These are phyloP conservation scores for Oryza nivara DNA, from an alignment of 176 grass and related monocot genomes.

Conservation along the genomic window DNA sequence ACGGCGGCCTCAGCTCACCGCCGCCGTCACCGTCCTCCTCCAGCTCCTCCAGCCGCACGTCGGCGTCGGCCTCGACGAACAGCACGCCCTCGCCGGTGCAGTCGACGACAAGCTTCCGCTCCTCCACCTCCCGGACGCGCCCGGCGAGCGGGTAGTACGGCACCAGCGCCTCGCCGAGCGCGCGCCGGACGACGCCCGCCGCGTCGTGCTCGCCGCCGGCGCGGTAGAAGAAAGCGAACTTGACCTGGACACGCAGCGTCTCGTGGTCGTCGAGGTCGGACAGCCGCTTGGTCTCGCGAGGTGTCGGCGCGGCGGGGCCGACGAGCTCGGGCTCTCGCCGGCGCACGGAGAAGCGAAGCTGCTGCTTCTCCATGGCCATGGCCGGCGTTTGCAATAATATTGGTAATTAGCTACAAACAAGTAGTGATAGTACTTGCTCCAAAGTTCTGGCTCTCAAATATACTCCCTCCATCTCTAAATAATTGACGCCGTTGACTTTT, in stretches of 20 bases:
- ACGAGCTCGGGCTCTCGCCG: conserved; percentile 36
- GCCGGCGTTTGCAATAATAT: background rate
- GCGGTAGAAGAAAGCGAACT: conserved; percentile 40
- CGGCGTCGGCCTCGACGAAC: conserved; percentile 68
- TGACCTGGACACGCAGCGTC: background rate
- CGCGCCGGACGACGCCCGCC: conserved; percentile 1
- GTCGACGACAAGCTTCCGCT: conserved; percentile 51
- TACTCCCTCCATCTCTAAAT: no score
- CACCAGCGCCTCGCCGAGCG: conserved; percentile 47
- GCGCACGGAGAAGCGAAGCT: conserved; percentile 40
- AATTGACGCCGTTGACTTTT: no score
- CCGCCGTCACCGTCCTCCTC: background rate
- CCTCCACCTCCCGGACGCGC: conserved; percentile 41
- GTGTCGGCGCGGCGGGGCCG: conserved; percentile 31
- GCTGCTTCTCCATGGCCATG: background rate
- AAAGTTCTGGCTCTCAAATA: no score
- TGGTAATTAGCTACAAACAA: no score
- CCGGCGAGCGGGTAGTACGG: conserved; percentile 62
- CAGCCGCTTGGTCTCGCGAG: conserved; percentile 46
- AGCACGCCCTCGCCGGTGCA: conserved; percentile 56
- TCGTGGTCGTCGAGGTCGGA: conserved; percentile 74
- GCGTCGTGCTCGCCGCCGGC: background rate
- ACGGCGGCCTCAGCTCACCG: conserved; percentile 26
- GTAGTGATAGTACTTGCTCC: no score
- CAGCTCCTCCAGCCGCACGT: conserved; percentile 40